Conservation (phyloP, 2,329 filamentous ascomycete genomes). For the Pseudocercospora musae region DNA sequence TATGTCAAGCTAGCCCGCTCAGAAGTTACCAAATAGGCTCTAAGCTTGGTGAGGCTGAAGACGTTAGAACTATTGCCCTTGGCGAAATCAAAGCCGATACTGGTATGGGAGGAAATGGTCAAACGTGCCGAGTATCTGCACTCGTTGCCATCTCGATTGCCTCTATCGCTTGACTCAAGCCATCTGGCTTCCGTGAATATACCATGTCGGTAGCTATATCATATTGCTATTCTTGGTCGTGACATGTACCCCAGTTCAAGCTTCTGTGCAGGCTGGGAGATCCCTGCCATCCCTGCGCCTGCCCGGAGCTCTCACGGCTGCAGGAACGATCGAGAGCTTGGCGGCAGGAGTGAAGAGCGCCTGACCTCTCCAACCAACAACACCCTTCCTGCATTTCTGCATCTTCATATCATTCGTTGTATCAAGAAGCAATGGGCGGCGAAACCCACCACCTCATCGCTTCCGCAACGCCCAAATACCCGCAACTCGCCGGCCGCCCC, state of each 20-base stretch:
- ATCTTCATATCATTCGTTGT: conserved; percentile 4
- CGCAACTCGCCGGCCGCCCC: conserved; percentile 50
- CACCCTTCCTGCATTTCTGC: neutral
- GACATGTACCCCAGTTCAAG: neutral
- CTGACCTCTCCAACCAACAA: neutral
- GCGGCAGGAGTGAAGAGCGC: neutral
- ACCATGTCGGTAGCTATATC: neutral
- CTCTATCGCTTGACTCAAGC: neutral
- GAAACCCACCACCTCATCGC: conserved; percentile 30
- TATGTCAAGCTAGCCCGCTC: too few species aligned
- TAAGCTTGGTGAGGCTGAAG: too few species aligned
- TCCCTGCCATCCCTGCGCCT: too few species aligned
- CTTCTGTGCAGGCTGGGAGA: neutral
- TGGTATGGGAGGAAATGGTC: too few species aligned
- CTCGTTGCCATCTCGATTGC: too few species aligned
- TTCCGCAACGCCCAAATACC: conserved; percentile 41
- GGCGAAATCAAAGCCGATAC: too few species aligned
- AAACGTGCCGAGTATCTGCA: too few species aligned
- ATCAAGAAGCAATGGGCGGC: conserved; percentile 40
- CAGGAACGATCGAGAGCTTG: neutral
- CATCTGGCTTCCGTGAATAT: neutral
- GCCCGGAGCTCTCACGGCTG: neutral
- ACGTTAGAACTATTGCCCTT: too few species aligned
- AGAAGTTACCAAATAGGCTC: neutral
- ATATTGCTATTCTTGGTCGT: neutral